Evolutionary conservation across 1,284 basidiomycete genomes (phyloP).

Genomic region (Grifola frondosa): DNA sequence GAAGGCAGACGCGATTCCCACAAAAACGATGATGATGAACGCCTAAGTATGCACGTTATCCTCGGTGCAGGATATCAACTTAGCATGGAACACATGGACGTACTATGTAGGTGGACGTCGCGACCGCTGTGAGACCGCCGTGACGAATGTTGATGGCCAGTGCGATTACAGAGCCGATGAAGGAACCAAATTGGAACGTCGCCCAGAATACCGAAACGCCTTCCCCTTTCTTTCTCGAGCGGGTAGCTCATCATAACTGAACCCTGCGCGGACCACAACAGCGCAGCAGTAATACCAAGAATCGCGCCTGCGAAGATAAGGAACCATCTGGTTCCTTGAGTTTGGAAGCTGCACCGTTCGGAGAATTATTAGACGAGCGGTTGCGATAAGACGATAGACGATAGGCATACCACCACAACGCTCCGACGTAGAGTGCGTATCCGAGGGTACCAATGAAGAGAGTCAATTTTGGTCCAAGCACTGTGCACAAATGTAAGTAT

Average conservation of each 20-base stretch:
- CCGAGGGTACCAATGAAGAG: slow-evolving; percentile 48
- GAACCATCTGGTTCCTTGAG: slow-evolving; percentile 41
- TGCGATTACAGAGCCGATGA: slow-evolving; percentile 51
- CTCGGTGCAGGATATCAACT: not conserved
- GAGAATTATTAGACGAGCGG: not conserved
- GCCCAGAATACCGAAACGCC: slow-evolving; percentile 52
- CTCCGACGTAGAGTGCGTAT: slow-evolving; percentile 50
- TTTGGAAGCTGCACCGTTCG: slow-evolving; percentile 30
- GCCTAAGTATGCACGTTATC: slow-evolving; percentile 22
- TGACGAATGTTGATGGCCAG: slow-evolving; percentile 42
- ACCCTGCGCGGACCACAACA: slow-evolving; percentile 62
- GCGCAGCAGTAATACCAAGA: slow-evolving; percentile 57
- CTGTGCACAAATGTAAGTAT: slow-evolving; percentile 27
- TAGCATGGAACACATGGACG: not conserved
- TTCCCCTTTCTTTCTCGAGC: slow-evolving; percentile 55
- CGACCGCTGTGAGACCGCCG: slow-evolving; percentile 33
- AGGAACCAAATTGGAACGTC: slow-evolving; percentile 53
- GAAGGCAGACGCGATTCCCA: slow-evolving; percentile 39
- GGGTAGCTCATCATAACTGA: slow-evolving; percentile 57
- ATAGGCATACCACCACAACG: slow-evolving; percentile 38
- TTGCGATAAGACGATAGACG: not conserved
- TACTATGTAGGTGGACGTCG: slow-evolving; percentile 41
- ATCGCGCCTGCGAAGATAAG: slow-evolving; percentile 55
- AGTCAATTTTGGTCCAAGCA: slow-evolving; percentile 47
- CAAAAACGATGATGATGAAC: slow-evolving; percentile 42